Conservation (phyloP, 176 grass and related monocot genomes). For the Miscanthus lutarioriparius region DNA sequence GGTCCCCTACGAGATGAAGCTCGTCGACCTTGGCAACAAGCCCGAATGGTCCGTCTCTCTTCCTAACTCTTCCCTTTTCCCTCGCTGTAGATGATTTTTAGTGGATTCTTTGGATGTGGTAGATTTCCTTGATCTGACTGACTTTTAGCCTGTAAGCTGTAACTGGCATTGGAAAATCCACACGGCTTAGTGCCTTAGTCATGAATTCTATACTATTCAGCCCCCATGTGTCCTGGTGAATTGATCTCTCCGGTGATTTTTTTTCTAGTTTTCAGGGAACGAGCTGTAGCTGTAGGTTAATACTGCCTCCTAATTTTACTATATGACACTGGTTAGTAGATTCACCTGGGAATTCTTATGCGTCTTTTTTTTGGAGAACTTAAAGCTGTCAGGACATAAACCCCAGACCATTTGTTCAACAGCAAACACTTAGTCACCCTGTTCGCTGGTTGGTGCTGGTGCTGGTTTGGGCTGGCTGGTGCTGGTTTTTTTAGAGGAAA, state of each 20-base stretch:
- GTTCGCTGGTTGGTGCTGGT: too few species aligned
- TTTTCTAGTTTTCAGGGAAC: neutral
- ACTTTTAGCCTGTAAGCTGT: too few species aligned
- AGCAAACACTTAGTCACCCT: too few species aligned
- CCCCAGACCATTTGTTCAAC: too few species aligned
- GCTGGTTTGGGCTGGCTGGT: too few species aligned
- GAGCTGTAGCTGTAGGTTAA: neutral
- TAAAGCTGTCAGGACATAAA: too few species aligned
- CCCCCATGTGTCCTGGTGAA: neutral
- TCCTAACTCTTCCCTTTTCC: neutral
- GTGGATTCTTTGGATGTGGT: neutral
- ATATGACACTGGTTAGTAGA: neutral
- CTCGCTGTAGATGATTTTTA: neutral
- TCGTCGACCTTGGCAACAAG: slow-evolving; percentile 72
- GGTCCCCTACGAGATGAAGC: slow-evolving; percentile 67
- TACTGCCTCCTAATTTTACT: neutral
- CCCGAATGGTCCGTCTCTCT: slow-evolving; percentile 60
- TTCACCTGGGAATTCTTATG: neutral
- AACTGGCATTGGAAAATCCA: neutral
- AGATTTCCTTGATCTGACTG: too few species aligned
- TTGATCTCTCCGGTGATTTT: neutral
- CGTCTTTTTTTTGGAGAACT: neutral
- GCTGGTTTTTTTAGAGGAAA: too few species aligned
- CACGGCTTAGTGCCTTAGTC: neutral
- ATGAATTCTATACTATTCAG: neutral